Percentiles rank a stretch among this genome's conserved stretches.
These are phyloP conservation scores for Condylostoma magnum DNA, from an alignment of 169 alveolate genomes.

Conservation along the genomic window DNA sequence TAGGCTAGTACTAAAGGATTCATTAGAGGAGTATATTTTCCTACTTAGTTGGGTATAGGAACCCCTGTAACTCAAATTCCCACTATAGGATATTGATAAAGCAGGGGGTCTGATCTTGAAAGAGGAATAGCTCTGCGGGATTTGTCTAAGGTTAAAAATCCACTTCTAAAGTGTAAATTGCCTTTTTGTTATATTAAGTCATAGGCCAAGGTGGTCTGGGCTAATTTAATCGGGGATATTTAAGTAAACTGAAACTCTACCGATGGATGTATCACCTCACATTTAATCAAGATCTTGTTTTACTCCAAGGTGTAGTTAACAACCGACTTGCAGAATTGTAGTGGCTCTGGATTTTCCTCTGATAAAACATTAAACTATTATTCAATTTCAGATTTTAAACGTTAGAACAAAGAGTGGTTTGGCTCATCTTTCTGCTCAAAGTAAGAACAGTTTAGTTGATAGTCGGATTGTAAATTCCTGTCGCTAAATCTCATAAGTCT, in stretches of 20 bases:
- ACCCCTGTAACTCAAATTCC: slow-evolving; percentile 29
- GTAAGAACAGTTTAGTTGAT: no score
- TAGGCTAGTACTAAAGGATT: slow-evolving; percentile 26
- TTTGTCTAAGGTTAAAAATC: slow-evolving; percentile 17
- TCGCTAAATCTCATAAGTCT: neutral
- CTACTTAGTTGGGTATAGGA: neutral
- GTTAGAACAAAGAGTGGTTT: neutral
- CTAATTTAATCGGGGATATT: slow-evolving; percentile 6
- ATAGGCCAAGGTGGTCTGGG: slow-evolving; percentile 1
- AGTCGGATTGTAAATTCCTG: neutral
- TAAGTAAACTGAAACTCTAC: neutral
- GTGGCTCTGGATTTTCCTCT: neutral
- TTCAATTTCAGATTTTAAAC: neutral
- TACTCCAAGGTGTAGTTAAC: neutral
- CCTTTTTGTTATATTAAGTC: neutral
- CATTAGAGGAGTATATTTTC: neutral
- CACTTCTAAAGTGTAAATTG: neutral
- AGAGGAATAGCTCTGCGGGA: slow-evolving; percentile 2
- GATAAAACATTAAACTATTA: neutral
- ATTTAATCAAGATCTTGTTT: neutral
- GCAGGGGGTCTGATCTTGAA: neutral
- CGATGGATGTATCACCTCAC: neutral
- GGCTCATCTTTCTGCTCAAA: neutral
- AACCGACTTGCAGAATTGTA: slow-evolving; percentile 1
- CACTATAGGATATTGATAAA: slow-evolving; percentile 13